Conservation (phyloP, 2,329 filamentous ascomycete species). For the Triangularia verruculosa region DNA sequence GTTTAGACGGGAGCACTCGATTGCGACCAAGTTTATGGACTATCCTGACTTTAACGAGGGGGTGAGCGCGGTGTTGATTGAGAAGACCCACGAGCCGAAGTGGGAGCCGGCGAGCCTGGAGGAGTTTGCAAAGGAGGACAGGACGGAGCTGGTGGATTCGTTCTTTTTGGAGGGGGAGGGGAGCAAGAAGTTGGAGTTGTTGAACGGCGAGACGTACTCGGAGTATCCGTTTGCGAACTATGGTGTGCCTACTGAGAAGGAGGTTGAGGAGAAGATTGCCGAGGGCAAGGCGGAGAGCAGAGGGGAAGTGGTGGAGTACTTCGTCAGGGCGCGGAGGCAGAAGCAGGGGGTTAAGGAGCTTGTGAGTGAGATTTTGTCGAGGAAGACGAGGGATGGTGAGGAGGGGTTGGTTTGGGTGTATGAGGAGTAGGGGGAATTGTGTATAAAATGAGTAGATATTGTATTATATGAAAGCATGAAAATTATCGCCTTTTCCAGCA, state of each 20-base stretch:
- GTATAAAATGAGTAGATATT: background rate
- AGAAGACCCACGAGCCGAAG: constrained; percentile 61
- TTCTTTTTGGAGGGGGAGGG: constrained; percentile 64
- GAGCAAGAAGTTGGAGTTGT: constrained; percentile 53
- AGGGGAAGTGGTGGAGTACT: constrained; percentile 59
- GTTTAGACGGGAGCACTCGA: constrained; percentile 81
- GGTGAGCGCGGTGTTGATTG: constrained; percentile 75
- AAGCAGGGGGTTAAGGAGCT: constrained; percentile 70
- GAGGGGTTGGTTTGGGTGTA: constrained; percentile 18
- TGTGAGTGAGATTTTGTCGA: constrained; percentile 63
- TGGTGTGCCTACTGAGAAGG: constrained; percentile 69
- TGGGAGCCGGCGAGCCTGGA: constrained; percentile 75
- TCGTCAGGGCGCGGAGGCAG: constrained; percentile 56
- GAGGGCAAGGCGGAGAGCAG: constrained; percentile 39
- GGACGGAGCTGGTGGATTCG: constrained; percentile 47
- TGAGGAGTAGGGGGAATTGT: background rate
- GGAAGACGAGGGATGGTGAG: constrained; percentile 50
- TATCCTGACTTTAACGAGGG: constrained; percentile 90
- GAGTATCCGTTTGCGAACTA: constrained; percentile 71
- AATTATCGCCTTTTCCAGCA: too few species aligned
- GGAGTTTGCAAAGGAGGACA: constrained; percentile 56
- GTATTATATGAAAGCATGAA: background rate
- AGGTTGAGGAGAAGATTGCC: constrained; percentile 49
- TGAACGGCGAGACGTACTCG: constrained; percentile 61
- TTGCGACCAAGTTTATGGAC: constrained; percentile 84